Evolutionary conservation across 805 yeast genomes (phyloP), one percentile per base, ranked within the genome.

Genomic region (Trichomonascus vanleenenianus): DNA sequence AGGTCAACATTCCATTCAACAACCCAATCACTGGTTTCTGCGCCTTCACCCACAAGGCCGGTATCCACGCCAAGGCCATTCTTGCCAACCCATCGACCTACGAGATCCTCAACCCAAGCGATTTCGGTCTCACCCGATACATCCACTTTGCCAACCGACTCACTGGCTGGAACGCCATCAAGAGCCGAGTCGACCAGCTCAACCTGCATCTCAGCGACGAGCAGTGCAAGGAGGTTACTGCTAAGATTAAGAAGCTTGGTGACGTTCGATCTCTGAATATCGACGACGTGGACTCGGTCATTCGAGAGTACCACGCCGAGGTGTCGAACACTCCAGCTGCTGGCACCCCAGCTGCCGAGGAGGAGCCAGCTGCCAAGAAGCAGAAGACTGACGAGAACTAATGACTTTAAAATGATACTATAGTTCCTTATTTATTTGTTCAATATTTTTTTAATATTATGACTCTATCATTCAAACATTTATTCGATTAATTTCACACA

Each of bases 91-190:
- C 98, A 52, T 87, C 96, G 40, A 93, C 97, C n/a, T 91, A 91
- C 67, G 98, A 91, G 74, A 91, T 91, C 61, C 76, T 91, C 65
- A 84, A 84, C 65, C 98, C 98, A 47, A 71, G 83, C 25, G 98
- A 91, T 70, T 91, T 91, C 61, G 98, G 98, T 64, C 78, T 91
- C 64, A 81, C 95, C 46, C 81, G 98, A 65, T 91, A 91, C 67
- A 91, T 91, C 63, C 98, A 93, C 68, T 93, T 91, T 66, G 97
- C 97, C 58, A 91, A 91, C 77, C 82, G 97, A 64, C 76, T 91
- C 62, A 91, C 98, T 11, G 98, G 98, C 51, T 91, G 98, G 98
- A 93, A 91, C 68, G 97, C 97, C 46, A 91, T 91, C 77, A 91
- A 91, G 74, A 80, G 95, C 37, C 84, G 98, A 70, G 98, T 93